Evolutionary conservation across 352 stramenopile species (phyloP).

Genomic region (Pythium periplocum): DNA sequence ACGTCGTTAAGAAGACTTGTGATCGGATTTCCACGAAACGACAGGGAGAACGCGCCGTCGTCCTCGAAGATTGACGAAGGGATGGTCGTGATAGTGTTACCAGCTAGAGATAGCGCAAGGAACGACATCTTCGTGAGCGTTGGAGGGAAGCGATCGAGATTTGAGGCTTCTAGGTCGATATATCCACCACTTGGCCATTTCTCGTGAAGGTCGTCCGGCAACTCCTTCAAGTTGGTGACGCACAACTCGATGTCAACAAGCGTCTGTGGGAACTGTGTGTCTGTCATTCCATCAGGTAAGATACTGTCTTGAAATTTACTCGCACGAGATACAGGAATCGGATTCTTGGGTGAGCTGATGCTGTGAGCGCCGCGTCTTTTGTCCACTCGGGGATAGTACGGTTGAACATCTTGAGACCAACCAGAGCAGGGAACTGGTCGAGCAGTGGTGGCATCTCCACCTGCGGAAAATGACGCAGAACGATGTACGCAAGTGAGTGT

Average conservation of each 20-base stretch:
- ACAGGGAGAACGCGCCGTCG: too few relatives aligned
- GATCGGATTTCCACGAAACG: too few relatives aligned
- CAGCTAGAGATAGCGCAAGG: too few relatives aligned
- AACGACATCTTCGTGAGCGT: too few relatives aligned
- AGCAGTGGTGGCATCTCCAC: conserved; percentile 27
- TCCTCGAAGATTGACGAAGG: too few relatives aligned
- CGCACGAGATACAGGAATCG: conserved; percentile 4
- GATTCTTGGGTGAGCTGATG: neutral
- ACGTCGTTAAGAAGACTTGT: too few relatives aligned
- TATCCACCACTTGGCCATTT: too few relatives aligned
- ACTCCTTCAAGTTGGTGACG: conserved; percentile 3
- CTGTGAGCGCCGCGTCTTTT: conserved; percentile 6
- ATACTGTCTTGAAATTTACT: conserved; percentile 1
- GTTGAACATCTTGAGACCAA: conserved; percentile 15
- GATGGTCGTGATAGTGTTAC: too few relatives aligned
- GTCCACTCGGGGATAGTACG: conserved; percentile 9
- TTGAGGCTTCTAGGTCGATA: too few relatives aligned
- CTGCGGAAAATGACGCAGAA: conserved; percentile 30
- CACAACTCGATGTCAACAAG: conserved; percentile 11
- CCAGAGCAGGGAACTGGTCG: conserved; percentile 19
- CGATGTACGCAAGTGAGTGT: conserved; percentile 16
- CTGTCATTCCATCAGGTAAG: conserved; percentile 5
- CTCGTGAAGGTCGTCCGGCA: conserved; percentile 5
- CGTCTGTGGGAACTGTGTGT: neutral
- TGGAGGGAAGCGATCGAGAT: too few relatives aligned